Conservation (phyloP, 768 basidiomycete species). For the Cystobasidium ongulense region DNA sequence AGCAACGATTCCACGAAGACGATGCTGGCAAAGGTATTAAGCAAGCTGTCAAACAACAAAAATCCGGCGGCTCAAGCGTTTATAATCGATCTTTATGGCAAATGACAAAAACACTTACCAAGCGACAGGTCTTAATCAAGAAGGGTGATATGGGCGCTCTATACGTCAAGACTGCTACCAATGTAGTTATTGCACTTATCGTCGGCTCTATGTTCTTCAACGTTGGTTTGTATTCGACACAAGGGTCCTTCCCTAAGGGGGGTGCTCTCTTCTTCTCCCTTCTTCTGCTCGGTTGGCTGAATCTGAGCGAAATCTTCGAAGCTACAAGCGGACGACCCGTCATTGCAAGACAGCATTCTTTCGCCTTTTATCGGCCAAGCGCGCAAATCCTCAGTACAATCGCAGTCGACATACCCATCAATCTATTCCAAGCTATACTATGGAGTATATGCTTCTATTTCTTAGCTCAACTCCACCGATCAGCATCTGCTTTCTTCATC, state of each 20-base stretch:
- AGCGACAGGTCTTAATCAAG: constrained; percentile 45
- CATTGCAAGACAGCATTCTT: constrained; percentile 45
- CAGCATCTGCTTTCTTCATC: constrained; percentile 42
- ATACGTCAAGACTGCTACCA: constrained; percentile 67
- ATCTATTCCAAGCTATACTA: constrained; percentile 29
- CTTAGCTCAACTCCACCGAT: constrained; percentile 23
- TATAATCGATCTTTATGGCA: constrained; percentile 12
- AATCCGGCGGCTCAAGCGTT: background rate
- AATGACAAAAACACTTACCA: background rate
- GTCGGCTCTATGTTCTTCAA: constrained; percentile 53
- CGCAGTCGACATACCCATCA: constrained; percentile 37
- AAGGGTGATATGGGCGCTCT: constrained; percentile 63
- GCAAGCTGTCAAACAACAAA: constrained; percentile 8
- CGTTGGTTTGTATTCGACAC: constrained; percentile 58
- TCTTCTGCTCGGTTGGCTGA: constrained; percentile 47
- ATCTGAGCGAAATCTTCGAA: constrained; percentile 36
- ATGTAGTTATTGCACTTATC: constrained; percentile 50
- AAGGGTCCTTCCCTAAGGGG: constrained; percentile 78
- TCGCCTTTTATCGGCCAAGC: constrained; percentile 49
- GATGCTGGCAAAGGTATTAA: background rate
- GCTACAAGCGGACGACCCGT: constrained; percentile 39
- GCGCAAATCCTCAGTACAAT: constrained; percentile 47
- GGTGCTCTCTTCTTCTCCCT: constrained; percentile 62
- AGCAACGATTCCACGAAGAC: background rate
- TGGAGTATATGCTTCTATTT: constrained; percentile 39